Base-by-base conservation (phyloP, 2,329 filamentous ascomycete species). In the Colletotrichum lupini region DNA sequence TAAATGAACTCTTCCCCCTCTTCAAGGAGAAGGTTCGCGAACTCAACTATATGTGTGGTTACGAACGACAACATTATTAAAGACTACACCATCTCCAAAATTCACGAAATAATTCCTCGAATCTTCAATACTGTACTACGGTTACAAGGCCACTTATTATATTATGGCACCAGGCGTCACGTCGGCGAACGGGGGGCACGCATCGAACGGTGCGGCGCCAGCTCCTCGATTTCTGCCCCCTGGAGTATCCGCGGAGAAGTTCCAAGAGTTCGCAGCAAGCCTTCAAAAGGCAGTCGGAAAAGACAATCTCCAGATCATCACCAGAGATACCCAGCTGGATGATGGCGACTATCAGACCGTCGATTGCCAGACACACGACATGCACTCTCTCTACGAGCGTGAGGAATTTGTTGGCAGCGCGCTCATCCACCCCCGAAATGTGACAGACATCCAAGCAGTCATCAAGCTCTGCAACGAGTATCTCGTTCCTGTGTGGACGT, bases 401-500 rank as follows among this genome's bases (percentile, higher is more conserved):
- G 82, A 85, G n/a, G 82, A 85, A 60, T 83, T 87, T 65, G 79
- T 87, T 53, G 79, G 79, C 67, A 83, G 82, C n/a, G 83, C 83
- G 4, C 78, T 85, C 12, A 79, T 84, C 19, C 72, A 73, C 12
- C 77, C 78, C 4, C 72, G 77, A 4, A 76, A 80, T 35, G 82
- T 83, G 8, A 3, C 78, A 59, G 85, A 88, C 64, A 86, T 88
- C 3, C 86, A 88, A 76, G 77, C 77, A 1, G 79, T 88, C 30
- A 83, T 88, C 46, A 80, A 79, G 55, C 82, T 84, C 77, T 84
- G 83, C 37, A 88, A 88, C 75, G 79, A 85, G 61, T 82, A 82
- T 72, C 76, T 80, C 7, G 83, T 87, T 3, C 86, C 87, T 1
- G 79, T 88, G 55, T 88, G 85, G 77, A 86, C 86, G 11, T 85